Conservation (phyloP, 2,329 filamentous ascomycete genomes). For the Colletotrichum somersetense region DNA sequence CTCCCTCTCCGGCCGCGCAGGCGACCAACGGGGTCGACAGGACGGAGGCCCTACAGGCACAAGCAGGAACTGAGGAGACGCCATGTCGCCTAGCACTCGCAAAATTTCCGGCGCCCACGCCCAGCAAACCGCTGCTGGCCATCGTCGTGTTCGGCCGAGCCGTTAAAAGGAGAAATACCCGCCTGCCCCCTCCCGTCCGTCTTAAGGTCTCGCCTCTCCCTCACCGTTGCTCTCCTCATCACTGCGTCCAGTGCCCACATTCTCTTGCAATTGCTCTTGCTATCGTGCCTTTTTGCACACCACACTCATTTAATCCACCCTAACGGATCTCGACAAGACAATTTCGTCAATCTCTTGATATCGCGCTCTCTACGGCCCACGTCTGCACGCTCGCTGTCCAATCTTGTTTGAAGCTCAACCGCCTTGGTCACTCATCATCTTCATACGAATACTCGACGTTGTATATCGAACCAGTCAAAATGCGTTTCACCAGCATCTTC, state of each 20-base stretch:
- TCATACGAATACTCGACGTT: not conserved
- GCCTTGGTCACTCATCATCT: constrained; percentile 25
- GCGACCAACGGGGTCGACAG: constrained; percentile 17
- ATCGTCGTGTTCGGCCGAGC: constrained; percentile 21
- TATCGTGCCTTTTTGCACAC: constrained; percentile 37
- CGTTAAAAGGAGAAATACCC: constrained; percentile 41
- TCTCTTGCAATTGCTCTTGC: constrained; percentile 40
- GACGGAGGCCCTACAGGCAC: constrained; percentile 24
- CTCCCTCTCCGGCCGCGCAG: constrained; percentile 13
- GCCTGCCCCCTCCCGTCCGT: constrained; percentile 29
- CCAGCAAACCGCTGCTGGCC: constrained; percentile 3
- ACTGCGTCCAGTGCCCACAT: constrained; percentile 37
- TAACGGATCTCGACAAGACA: constrained; percentile 37
- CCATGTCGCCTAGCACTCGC: constrained; percentile 30
- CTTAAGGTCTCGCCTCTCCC: constrained; percentile 2
- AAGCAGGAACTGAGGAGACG: constrained; percentile 27
- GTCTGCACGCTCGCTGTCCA: constrained; percentile 14
- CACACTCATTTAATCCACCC: constrained; percentile 25
- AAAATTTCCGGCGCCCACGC: constrained; percentile 36
- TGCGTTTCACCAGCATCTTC: constrained; percentile 61
- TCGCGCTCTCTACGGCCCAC: constrained; percentile 22
- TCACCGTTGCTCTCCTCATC: constrained; percentile 28
- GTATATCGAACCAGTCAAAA: constrained; percentile 50
- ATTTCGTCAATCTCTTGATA: constrained; percentile 33
- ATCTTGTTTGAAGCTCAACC: constrained; percentile 13